Percentiles rank a stretch among this genome's conserved stretches.
These are phyloP conservation scores for Aureobasidium sp. DNA, from an alignment of 2,329 filamentous ascomycete genomes.

Conservation along the genomic window DNA sequence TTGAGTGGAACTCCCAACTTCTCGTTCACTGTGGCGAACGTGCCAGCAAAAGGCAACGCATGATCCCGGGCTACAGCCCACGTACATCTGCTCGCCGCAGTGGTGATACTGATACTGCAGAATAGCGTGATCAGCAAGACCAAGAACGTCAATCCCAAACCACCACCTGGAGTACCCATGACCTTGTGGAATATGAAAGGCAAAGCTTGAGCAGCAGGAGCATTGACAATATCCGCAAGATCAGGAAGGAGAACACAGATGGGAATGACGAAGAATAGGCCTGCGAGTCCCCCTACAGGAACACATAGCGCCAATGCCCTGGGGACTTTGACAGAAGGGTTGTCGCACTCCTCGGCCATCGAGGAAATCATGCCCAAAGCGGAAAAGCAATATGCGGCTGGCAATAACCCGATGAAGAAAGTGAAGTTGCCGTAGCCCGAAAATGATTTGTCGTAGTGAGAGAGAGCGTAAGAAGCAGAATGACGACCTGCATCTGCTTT, in stretches of 20 bases:
- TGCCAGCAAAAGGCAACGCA: conserved; percentile 34
- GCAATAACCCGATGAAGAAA: conserved; percentile 57
- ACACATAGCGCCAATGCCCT: conserved; percentile 47
- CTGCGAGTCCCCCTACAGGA: conserved; percentile 47
- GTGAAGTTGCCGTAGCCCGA: conserved; percentile 54
- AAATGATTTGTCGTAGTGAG: conserved; percentile 49
- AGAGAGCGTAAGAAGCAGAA: conserved; percentile 43
- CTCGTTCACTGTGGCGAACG: conserved; percentile 32
- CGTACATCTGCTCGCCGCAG: conserved; percentile 40
- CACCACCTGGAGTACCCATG: conserved; percentile 42
- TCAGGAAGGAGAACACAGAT: conserved; percentile 46
- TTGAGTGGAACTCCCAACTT: conserved; percentile 35
- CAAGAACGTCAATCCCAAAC: conserved; percentile 43
- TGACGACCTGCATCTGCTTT: conserved; percentile 50
- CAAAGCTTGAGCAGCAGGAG: conserved; percentile 43
- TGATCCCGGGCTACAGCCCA: conserved; percentile 42
- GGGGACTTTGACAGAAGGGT: conserved; percentile 47
- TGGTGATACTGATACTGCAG: conserved; percentile 48
- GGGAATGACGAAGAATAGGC: conserved; percentile 50
- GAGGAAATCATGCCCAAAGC: conserved; percentile 56
- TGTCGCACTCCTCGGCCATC: conserved; percentile 54
- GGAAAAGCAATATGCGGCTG: conserved; percentile 31
- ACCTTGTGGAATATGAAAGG: conserved; percentile 45
- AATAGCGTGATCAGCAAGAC: conserved; percentile 46
- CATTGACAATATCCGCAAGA: conserved; percentile 37